Evolutionary conservation across 116 monocot genomes (phyloP), one percentile per base, ranked within the genome.

Genomic region (Trichopus zeylanicus): DNA sequence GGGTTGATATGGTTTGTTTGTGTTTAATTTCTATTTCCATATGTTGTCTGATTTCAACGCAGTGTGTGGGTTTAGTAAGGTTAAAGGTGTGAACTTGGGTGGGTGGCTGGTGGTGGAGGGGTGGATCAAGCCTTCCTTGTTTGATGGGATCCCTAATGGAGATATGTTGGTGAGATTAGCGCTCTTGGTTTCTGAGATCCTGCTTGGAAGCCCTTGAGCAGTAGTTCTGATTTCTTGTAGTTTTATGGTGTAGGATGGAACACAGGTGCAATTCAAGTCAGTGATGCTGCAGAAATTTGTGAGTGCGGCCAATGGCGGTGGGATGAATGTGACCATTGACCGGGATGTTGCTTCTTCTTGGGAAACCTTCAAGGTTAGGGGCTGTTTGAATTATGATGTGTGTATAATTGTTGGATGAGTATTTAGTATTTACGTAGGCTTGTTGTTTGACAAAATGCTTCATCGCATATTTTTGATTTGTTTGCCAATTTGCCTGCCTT

Each of bases 61-160:
- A 42, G 6, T 47, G 23, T 9, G 56, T 59, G 89, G 80, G 18
- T 81, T 90, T 42, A 23, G 46, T 1, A 90, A 90, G 65, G 85
- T 90, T 10, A 85, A 71, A 62, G 82, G 81, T 26, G 90, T 90
- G 59, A 90, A 90, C 74, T 74, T 90, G 73, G 90, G 90, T 8
- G 90, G 90, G 32, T 90, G 91, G 86, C 57, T 91, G 46, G 86
- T 86, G 76, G 69, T 80, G 26, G 86, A 91, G 57, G 78, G 86
- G 31, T 91, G 86, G 86, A 91, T 91, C 64, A 86, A 82, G 71
- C 82, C 85, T 32, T 79, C 81, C 4, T 71, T 91, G 62, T 91
- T 91, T 32, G 86, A 86, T 67, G 86, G 66, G 53, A 91, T 91
- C 70, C 82, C 86, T 18, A 91, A 86, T 57, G 77, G 86, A 25